phyloP scores from a whole-genome alignment of 2,329 filamentous ascomycete genomes.

The Ceratocystis lukuohia region DNA sequence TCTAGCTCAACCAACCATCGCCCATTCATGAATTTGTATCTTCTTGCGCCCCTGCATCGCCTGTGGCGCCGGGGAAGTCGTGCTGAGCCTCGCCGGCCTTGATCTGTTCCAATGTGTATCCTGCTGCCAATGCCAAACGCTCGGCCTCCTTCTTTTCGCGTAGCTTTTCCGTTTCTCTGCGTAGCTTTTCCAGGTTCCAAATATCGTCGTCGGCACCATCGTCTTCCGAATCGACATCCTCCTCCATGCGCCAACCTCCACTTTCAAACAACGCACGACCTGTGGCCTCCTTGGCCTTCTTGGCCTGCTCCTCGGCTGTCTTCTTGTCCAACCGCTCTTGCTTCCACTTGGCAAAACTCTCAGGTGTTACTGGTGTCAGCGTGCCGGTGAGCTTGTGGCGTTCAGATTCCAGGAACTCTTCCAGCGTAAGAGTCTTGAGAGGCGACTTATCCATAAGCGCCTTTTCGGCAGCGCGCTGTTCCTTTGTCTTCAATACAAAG shows the following conservation, averaged over 20 bases:
- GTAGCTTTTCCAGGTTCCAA: conserved; percentile 73
- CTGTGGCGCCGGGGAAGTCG: conserved; percentile 18
- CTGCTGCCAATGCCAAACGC: conserved; percentile 21
- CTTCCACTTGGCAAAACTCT: conserved; percentile 95
- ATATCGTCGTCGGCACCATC: conserved; percentile 38
- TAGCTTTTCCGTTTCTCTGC: conserved; percentile 70
- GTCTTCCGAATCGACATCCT: conserved; percentile 51
- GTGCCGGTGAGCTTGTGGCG: conserved; percentile 86
- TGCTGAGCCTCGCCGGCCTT: conserved; percentile 16
- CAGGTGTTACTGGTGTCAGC: conserved; percentile 83
- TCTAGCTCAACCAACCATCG: not conserved
- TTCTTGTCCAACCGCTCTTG: conserved; percentile 89
- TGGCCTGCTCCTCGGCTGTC: conserved; percentile 80
- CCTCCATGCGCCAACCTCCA: conserved; percentile 71
- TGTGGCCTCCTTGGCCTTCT: conserved; percentile 86
- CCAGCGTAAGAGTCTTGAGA: conserved; percentile 81
- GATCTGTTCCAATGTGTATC: conserved; percentile 18
- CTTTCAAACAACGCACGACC: conserved; percentile 92
- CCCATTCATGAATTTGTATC: not conserved
- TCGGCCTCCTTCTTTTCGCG: conserved; percentile 68
- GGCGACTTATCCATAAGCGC: conserved; percentile 92
- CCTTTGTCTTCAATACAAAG: conserved; percentile 94
- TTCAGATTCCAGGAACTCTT: conserved; percentile 95
- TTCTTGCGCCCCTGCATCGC: conserved; percentile 3
- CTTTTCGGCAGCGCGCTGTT: conserved; percentile 90